A percentile compares a stretch with the other conserved stretches of the same genome.
These are phyloP conservation scores for Nidularia pulvinata DNA, from an alignment of 768 basidiomycete genomes.

Conservation along the genomic window DNA sequence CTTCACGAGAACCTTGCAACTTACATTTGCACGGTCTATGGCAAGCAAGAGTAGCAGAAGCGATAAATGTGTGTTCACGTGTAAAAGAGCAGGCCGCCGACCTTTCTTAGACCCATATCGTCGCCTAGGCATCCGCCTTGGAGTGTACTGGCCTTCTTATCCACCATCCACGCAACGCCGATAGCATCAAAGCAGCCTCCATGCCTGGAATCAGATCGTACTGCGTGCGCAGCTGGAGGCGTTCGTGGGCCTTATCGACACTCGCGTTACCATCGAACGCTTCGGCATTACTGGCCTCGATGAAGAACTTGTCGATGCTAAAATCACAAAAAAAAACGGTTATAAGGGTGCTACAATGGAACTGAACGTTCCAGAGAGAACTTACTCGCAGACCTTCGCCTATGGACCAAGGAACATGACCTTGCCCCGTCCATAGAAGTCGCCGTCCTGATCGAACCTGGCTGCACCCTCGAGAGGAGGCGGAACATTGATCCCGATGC, in stretches of 20 bases:
- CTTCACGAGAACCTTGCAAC: slow-evolving; percentile 1
- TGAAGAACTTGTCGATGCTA: slow-evolving; percentile 54
- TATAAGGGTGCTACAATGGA: slow-evolving; percentile 1
- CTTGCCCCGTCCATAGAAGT: slow-evolving; percentile 44
- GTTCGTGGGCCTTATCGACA: slow-evolving; percentile 54
- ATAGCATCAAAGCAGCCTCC: slow-evolving; percentile 62
- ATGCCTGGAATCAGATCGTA: slow-evolving; percentile 56
- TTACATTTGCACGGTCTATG: slow-evolving; percentile 49
- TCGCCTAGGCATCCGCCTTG: slow-evolving; percentile 53
- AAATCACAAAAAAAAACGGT: no score
- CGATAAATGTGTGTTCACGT: background rate
- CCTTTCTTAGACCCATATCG: slow-evolving; percentile 66
- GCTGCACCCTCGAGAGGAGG: slow-evolving; percentile 26
- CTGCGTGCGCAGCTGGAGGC: slow-evolving; percentile 48
- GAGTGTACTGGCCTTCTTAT: slow-evolving; percentile 35
- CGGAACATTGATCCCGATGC: slow-evolving; percentile 16
- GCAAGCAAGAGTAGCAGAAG: background rate
- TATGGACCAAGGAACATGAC: slow-evolving; percentile 44
- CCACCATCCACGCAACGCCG: slow-evolving; percentile 62
- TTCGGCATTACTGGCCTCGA: slow-evolving; percentile 55
- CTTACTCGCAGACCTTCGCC: slow-evolving; percentile 51
- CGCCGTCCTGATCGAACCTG: slow-evolving; percentile 35
- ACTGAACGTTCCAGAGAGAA: slow-evolving; percentile 3
- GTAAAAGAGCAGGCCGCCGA: slow-evolving; percentile 10
- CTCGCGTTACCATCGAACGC: slow-evolving; percentile 58